These are phyloP conservation scores for Aspergillus oerlinghausenensis DNA, from an alignment of 2,329 filamentous ascomycete genomes.

Conservation along the genomic window DNA sequence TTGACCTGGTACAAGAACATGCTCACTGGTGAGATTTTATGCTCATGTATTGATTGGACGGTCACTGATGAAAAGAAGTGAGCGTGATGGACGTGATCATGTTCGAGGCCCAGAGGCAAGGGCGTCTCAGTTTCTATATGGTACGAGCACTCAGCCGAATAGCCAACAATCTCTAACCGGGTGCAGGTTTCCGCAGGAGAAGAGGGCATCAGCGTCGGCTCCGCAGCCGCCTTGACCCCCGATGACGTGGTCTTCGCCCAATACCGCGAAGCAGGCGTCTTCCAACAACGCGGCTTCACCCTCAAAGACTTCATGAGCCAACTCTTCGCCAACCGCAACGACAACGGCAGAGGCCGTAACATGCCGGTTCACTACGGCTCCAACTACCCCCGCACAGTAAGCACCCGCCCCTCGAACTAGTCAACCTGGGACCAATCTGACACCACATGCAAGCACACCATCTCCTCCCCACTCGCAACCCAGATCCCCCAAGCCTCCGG, in stretches of 20 bases:
- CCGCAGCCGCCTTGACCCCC: conserved; percentile 74
- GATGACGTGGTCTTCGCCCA: conserved; percentile 90
- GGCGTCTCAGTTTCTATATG: conserved; percentile 96
- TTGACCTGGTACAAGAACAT: conserved; percentile 60
- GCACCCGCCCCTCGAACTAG: conserved; percentile 23
- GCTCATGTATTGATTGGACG: not conserved
- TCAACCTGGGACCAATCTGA: conserved; percentile 1
- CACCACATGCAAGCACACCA: conserved; percentile 70
- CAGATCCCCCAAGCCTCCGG: conserved; percentile 86
- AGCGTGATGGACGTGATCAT: conserved; percentile 95
- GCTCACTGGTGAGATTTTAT: conserved; percentile 47
- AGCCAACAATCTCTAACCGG: not conserved
- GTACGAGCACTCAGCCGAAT: conserved; percentile 41
- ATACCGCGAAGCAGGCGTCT: conserved; percentile 89
- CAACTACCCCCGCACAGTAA: conserved; percentile 73
- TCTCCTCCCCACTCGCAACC: conserved; percentile 79
- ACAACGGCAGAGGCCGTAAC: conserved; percentile 76
- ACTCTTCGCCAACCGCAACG: conserved; percentile 80
- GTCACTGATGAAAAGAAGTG: conserved; percentile 38
- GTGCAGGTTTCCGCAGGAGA: conserved; percentile 71
- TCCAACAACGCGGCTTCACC: conserved; percentile 81
- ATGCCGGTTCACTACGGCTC: conserved; percentile 98
- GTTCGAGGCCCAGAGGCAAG: conserved; percentile 96
- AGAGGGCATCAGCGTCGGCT: conserved; percentile 89
- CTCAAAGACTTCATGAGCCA: conserved; percentile 92